These are phyloP conservation scores for Fusarium transvaalense DNA, from an alignment of 2,329 filamentous ascomycete genomes.

Conservation along the genomic window DNA sequence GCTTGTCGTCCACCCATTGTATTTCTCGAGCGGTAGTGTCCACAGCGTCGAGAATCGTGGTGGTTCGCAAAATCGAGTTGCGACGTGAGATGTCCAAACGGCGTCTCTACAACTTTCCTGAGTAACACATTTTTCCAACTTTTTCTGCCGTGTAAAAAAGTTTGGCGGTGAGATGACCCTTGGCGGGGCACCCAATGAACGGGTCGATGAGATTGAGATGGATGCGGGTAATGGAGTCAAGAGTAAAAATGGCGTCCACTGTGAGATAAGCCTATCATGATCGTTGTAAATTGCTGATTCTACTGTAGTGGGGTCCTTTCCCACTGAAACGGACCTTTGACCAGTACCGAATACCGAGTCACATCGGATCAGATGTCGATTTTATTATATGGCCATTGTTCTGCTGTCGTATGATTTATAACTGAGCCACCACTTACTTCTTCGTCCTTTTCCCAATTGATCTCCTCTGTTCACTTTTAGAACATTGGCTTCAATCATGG, in stretches of 20 bases:
- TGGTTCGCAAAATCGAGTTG: conserved; percentile 37
- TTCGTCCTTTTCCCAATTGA: conserved; percentile 10
- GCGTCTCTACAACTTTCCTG: neutral
- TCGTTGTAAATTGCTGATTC: conserved; percentile 41
- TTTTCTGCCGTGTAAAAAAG: conserved; percentile 48
- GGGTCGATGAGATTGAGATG: neutral
- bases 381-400: conserved; percentile 23
- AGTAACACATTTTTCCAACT: conserved; percentile 42
- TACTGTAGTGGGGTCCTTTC: conserved; percentile 21
- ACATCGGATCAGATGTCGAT: conserved; percentile 38
- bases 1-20: conserved; percentile 70
- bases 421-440: conserved; percentile 24
- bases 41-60: conserved; percentile 15
- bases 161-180: conserved; percentile 45
- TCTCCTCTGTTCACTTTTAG: conserved; percentile 14
- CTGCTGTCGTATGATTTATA: conserved; percentile 38
- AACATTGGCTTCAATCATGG: conserved; percentile 53
- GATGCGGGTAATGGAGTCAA: conserved; percentile 19
- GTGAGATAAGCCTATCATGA: conserved; percentile 51
- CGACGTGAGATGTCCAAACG: conserved; percentile 8
- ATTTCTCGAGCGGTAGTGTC: neutral
- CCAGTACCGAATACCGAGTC: conserved; percentile 39
- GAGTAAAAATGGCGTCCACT: conserved; percentile 8
- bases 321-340: conserved; percentile 21
- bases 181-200: conserved; percentile 46